Base-by-base conservation (phyloP, 352 stramenopile genomes). In the Globisporangium recalcitrans region DNA sequence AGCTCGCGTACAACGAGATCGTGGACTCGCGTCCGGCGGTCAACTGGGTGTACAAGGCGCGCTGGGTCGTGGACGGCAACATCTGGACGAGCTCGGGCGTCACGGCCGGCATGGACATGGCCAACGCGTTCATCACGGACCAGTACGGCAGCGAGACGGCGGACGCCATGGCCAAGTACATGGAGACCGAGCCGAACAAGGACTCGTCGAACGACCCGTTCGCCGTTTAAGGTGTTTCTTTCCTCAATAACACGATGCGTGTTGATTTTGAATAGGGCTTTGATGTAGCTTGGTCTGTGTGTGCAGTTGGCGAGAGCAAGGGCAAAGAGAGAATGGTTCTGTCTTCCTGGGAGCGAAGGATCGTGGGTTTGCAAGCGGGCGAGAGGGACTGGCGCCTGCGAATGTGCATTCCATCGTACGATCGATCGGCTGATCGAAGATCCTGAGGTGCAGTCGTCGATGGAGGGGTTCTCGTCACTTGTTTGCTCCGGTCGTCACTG, bases 61-160 rank as follows among this genome's bases (percentile, higher is more conserved):
- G 69, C 26, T 77, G 71, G 71, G 69, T 77, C 60, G 68, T 71
- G 22, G 71, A 77, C 21, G 69, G 69, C 62, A 73, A 77, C 19
- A 64, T 77, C 64, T 77, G 63, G 65, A 77, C 64, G 31, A 70
- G 55, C 38, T 77, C 65, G 1, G 71, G 71, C 13, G 63, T 77
- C n/a, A 68, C 69, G 0, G 71, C 71, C 9, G 71, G 71, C 56
- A 78, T 74, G 65, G 71, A 78, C 57, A 73, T 78, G 69, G 65
- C 70, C 14, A 52, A 63, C 21, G 69, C 65, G 24, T 73, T 69
- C 51, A 36, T 78, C 16, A 40, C 40, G 27, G 21, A 36, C 14
- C 42, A 62, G 13, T 66, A 63, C n/a, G 69, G 69, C 22, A 59
- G 49, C 31, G 52, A 58, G 9, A 44, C 31, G 10, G 52, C 59